Conservation (phyloP, 768 basidiomycete genomes). For the Podaxis sp. region DNA sequence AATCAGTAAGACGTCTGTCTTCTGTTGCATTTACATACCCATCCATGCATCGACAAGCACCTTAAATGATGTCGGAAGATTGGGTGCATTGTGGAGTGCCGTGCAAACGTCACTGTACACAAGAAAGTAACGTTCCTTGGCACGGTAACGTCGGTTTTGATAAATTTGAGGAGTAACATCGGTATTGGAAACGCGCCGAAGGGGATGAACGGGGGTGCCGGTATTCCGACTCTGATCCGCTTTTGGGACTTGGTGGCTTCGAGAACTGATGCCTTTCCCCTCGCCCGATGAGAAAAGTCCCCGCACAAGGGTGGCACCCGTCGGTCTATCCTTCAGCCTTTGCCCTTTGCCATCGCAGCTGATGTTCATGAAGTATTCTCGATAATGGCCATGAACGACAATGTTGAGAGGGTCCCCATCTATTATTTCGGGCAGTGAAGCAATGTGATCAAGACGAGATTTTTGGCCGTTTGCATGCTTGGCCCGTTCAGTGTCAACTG, state of each 20-base stretch:
- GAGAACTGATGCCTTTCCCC: background rate
- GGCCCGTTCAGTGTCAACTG: background rate
- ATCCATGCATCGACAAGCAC: background rate
- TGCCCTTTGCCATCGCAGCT: background rate
- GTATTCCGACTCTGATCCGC: no score
- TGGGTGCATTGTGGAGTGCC: background rate
- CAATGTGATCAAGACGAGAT: background rate
- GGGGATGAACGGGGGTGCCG: no score
- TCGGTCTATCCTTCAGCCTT: background rate
- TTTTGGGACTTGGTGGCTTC: background rate
- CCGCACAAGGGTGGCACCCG: background rate
- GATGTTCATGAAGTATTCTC: background rate
- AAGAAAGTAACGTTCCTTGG: background rate
- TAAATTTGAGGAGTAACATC: no score
- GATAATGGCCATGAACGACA: no score
- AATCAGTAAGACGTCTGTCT: background rate
- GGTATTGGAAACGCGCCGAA: no score
- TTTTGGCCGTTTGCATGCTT: background rate
- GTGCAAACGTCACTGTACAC: conserved; percentile 10
- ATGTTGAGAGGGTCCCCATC: no score
- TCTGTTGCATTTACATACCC: background rate
- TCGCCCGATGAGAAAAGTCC: background rate
- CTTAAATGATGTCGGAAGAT: background rate
- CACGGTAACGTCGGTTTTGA: background rate
- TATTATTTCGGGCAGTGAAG: no score